Percentiles rank a stretch among this genome's conserved stretches.
Conservation (phyloP, 306 rosid species). For the Begonia peltatifolia region DNA sequence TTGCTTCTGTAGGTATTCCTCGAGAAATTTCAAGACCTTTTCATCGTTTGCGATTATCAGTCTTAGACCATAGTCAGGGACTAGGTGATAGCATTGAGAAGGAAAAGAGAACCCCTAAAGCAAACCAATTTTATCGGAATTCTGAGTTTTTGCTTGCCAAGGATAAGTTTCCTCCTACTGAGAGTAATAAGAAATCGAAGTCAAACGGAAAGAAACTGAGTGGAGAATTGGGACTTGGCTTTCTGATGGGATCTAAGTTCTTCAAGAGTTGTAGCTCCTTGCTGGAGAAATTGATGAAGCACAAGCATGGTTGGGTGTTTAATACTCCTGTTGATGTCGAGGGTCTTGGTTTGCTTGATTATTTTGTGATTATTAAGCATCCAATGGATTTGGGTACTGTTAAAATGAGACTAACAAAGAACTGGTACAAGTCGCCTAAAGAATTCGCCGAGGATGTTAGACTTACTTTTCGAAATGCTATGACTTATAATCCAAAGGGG, state of each 20-base stretch:
- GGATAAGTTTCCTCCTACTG: constrained; percentile 84
- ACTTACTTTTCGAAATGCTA: constrained; percentile 80
- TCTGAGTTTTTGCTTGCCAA: constrained; percentile 87
- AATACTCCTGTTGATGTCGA: constrained; percentile 74
- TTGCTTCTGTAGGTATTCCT: constrained; percentile 43
- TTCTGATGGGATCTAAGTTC: constrained; percentile 64
- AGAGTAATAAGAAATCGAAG: constrained; percentile 74
- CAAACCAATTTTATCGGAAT: constrained; percentile 74
- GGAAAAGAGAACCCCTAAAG: constrained; percentile 93
- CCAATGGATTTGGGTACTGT: constrained; percentile 95
- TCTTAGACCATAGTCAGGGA: constrained; percentile 63
- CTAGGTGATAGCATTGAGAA: constrained; percentile 58
- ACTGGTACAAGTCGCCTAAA: constrained; percentile 90
- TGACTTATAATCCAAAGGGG: constrained; percentile 82
- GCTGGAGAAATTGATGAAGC: constrained; percentile 88
- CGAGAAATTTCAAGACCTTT: constrained; percentile 45
- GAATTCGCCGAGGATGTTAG: constrained; percentile 98
- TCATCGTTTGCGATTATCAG: constrained; percentile 49
- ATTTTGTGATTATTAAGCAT: constrained; percentile 53
- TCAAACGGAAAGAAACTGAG: constrained; percentile 55
- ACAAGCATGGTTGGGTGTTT: constrained; percentile 91
- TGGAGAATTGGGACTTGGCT: constrained; percentile 42
- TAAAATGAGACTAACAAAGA: constrained; percentile 63
- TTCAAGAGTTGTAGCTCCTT: constrained; percentile 78
- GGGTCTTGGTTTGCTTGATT: constrained; percentile 82